Conservation (phyloP, 1,139 yeast species). For the Yamadazyma sp. region DNA sequence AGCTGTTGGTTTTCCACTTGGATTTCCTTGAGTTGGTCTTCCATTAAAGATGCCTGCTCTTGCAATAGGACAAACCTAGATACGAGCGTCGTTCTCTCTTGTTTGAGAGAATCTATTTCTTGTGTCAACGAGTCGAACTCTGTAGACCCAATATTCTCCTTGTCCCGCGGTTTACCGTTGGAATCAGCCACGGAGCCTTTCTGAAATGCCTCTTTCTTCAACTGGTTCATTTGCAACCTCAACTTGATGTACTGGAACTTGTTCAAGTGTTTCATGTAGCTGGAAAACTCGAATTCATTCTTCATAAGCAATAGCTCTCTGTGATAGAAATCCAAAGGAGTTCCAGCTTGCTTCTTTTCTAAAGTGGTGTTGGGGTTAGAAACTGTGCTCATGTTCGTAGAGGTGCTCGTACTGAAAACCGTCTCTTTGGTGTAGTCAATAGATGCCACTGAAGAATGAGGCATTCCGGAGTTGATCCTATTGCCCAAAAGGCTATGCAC, state of each 20-base stretch:
- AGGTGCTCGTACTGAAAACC: conserved; percentile 7
- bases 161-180: background rate
- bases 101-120: conserved; percentile 16
- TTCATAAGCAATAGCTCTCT: conserved; percentile 58
- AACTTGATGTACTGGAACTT: conserved; percentile 46
- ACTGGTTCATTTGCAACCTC: conserved; percentile 26
- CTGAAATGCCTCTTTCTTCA: conserved; percentile 16
- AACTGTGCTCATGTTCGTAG: too few species aligned
- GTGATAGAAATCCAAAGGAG: conserved; percentile 46
- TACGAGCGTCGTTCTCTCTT: conserved; percentile 14
- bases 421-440: conserved; percentile 15
- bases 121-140: background rate
- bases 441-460: conserved; percentile 15
- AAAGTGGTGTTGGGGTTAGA: background rate
- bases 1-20: conserved; percentile 23
- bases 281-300: conserved; percentile 65
- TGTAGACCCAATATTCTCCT: background rate
- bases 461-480: conserved; percentile 5
- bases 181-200: background rate
- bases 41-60: background rate
- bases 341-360: conserved; percentile 17
- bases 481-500: conserved; percentile 12
- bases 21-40: background rate
- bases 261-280: conserved; percentile 53
- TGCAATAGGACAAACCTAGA: conserved; percentile 5